Evolutionary conservation across 1,284 basidiomycete genomes (phyloP), one percentile per base, ranked within the genome.

Genomic region (Exsudoporus floridanus): DNA sequence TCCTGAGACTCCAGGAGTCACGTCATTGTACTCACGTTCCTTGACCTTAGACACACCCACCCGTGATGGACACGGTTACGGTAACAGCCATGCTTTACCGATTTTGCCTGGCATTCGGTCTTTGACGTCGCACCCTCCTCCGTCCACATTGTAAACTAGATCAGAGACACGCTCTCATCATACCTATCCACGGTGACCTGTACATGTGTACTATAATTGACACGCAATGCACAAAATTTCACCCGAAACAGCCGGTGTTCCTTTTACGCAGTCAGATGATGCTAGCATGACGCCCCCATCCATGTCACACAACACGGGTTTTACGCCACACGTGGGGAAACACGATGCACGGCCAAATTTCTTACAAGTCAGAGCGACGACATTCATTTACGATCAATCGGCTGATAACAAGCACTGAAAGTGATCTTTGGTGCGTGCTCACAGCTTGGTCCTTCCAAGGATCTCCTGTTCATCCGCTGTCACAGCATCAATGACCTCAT

Each of bases 61-160:
- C 90, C 55, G 83, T 91, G 71, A 92, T 92, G 88, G 89, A 92
- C 75, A 83, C 82, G 45, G 88, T 92, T 55, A 85, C 84, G 34
- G 82, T 92, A 57, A 89, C 89, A 34, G 82, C 83, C 49, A 90
- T 92, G 86, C 75, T 92, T 37, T 91, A 88, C 73, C 82, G 90
- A 50, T 88, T 88, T 69, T 86, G 84, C 63, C 74, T 77, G 49
- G 75, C 81, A 45, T 88, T 81, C 74, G 84, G 83, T 64, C 75
- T 88, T 46, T 88, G 74, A 80, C 66, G 50, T 60, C 53, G 45
- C 55, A 52, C 50, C 53, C 33, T 60, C 49, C 43, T 51, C 57
- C 67, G 68, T 55, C 54, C 59, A 58, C 63, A 68, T 65, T 70
- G 70, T 73, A 72, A 50, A 59, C 52, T 71, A 68, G 50, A 63